Conservation (phyloP, 1,139 yeast species). For the Hyphopichia fennica region DNA sequence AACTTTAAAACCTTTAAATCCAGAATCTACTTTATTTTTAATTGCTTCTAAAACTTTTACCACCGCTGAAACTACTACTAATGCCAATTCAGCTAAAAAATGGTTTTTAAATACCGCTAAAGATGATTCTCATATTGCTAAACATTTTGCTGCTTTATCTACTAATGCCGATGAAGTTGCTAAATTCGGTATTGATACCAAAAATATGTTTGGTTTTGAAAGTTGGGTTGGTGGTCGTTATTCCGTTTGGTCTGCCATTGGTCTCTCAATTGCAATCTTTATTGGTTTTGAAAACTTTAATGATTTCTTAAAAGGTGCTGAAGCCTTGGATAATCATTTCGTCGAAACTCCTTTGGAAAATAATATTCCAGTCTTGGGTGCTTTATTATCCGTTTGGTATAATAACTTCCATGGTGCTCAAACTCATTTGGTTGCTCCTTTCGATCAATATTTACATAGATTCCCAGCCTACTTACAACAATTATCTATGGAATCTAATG, state of each 20-base stretch:
- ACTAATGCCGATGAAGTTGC: conserved; percentile 90
- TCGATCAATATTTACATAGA: conserved; percentile 97
- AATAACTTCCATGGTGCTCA: conserved; percentile 97
- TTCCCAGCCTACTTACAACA: conserved; percentile 99
- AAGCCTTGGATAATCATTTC: conserved; percentile 94
- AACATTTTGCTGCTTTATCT: conserved; percentile 95
- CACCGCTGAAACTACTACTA: conserved; percentile 96
- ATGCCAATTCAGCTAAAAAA: conserved; percentile 89
- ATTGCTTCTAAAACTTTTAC: conserved; percentile 98
- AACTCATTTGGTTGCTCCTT: conserved; percentile 97
- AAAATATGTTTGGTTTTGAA: conserved; percentile 97
- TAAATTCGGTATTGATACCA: conserved; percentile 94
- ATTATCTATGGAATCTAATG: conserved; percentile 98
- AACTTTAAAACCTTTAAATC: conserved; percentile 70
- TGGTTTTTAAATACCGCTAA: conserved; percentile 85
- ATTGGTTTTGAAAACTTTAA: conserved; percentile 94
- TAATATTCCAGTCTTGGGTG: conserved; percentile 92
- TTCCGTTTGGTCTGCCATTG: conserved; percentile 99
- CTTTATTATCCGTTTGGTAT: conserved; percentile 94
- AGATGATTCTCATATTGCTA: conserved; percentile 75
- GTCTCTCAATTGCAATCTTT: conserved; percentile 90
- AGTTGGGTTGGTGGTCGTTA: conserved; percentile 99
- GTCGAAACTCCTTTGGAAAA: conserved; percentile 77
- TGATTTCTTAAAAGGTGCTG: conserved; percentile 92
- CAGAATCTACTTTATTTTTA: conserved; percentile 92